Evolutionary conservation across 306 rosid genomes (phyloP).

Genomic region (Prosopis cineraria): DNA sequence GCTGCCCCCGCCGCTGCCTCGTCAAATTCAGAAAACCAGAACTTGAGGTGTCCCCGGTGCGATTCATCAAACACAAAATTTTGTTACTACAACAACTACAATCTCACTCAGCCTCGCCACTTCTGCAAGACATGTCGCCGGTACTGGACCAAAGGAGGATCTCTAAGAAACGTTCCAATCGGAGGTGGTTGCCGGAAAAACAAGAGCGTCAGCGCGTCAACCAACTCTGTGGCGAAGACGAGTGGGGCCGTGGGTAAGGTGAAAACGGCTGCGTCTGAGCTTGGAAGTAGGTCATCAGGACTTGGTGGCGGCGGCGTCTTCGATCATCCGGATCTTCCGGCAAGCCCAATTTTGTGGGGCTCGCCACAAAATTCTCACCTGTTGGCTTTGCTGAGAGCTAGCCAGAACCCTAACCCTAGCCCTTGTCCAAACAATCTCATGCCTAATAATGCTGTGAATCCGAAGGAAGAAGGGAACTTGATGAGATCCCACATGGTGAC

Average conservation of each 20-base stretch:
- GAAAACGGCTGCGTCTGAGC: conserved; percentile 48
- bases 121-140: conserved; percentile 99
- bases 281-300: conserved; percentile 45
- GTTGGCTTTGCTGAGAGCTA: conserved; percentile 63
- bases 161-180: conserved; percentile 70
- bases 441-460: conserved; percentile 18
- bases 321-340: conserved; percentile 41
- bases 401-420: conserved; percentile 66
- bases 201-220: conserved; percentile 38
- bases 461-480: conserved; percentile 61
- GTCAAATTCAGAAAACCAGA: conserved; percentile 51
- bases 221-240: conserved; percentile 27
- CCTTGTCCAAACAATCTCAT: conserved; percentile 12
- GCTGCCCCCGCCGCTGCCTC: conserved; percentile 29
- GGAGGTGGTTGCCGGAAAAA: conserved; percentile 78
- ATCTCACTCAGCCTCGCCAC: conserved; percentile 98
- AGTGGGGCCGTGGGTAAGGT: conserved; percentile 40
- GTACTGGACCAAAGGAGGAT: conserved; percentile 86
- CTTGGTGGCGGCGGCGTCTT: conserved; percentile 34
- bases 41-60: conserved; percentile 73
- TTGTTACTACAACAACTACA: conserved; percentile 90
- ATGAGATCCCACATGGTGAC: conserved; percentile 58
- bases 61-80: conserved; percentile 91
- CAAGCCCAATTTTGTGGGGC: conserved; percentile 83
- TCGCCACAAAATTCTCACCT: conserved; percentile 85